Evolutionary conservation across 495 filamentous ascomycete genomes (phyloP).

Genomic region (Aspergillus biplanus): DNA sequence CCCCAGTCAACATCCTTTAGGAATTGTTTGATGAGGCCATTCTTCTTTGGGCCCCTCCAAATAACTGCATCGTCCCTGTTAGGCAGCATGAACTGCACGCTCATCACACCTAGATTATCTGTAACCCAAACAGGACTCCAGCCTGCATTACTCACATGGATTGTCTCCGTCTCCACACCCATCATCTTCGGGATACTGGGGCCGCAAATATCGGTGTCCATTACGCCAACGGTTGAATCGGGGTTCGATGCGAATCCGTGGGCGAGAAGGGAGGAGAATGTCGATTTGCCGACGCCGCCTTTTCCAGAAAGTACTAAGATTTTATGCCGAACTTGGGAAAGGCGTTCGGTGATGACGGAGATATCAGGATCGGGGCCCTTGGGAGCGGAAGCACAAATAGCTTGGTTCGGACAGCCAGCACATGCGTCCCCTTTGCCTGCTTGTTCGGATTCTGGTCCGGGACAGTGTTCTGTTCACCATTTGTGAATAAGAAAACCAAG

Average conservation of each 20-base stretch:
- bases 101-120: slow-evolving; percentile 93
- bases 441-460: slow-evolving; percentile 84
- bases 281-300: slow-evolving; percentile 95
- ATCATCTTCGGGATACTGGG: slow-evolving; percentile 98
- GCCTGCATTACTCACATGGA: slow-evolving; percentile 80
- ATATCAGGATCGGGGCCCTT: slow-evolving; percentile 97
- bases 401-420: slow-evolving; percentile 92
- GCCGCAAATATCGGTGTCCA: slow-evolving; percentile 97
- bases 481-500: neutral
- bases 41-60: slow-evolving; percentile 98
- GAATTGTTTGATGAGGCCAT: slow-evolving; percentile 96
- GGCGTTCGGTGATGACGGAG: slow-evolving; percentile 79
- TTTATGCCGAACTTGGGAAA: slow-evolving; percentile 84
- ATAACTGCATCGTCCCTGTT: slow-evolving; percentile 92
- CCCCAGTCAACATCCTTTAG: slow-evolving; percentile 98
- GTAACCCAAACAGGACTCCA: slow-evolving; percentile 94
- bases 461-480: slow-evolving; percentile 74
- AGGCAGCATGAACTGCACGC: slow-evolving; percentile 96
- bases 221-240: slow-evolving; percentile 78
- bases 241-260: slow-evolving; percentile 83
- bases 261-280: slow-evolving; percentile 83
- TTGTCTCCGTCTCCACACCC: slow-evolving; percentile 89
- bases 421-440: slow-evolving; percentile 89
- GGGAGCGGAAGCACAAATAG: slow-evolving; percentile 89
- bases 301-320: slow-evolving; percentile 91